A percentile compares a stretch with the other conserved stretches of the same genome.
Evolutionary conservation across 331 rosid species (phyloP).

Genomic region (Malus hybrid): DNA sequence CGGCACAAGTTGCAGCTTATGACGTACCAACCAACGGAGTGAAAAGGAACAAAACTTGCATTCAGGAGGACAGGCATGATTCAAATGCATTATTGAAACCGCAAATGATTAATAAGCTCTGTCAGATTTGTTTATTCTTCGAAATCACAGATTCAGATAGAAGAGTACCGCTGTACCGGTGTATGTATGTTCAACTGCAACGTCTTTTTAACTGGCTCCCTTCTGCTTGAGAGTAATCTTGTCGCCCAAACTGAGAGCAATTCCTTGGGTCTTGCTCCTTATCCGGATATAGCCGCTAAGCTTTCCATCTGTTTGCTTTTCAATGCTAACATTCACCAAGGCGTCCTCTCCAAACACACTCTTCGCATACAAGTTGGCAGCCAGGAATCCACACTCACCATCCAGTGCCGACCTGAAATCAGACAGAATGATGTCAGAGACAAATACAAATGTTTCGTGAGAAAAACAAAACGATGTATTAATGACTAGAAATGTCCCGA

Average conservation of each 20-base stretch:
- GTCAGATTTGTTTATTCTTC: not conserved
- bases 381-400: conserved; percentile 11
- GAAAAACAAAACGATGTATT: not conserved
- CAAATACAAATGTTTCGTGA: not conserved
- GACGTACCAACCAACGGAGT: not conserved
- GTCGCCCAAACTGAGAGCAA: conserved; percentile 13
- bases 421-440: not conserved
- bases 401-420: conserved; percentile 8
- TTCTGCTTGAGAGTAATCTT: conserved; percentile 12
- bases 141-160: not conserved
- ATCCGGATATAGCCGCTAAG: conserved; percentile 10
- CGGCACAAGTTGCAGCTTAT: not conserved
- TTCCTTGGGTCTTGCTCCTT: conserved; percentile 13
- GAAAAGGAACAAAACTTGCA: not conserved
- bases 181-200: not conserved
- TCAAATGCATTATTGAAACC: not conserved
- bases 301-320: conserved; percentile 9
- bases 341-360: conserved; percentile 15
- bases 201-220: not conserved
- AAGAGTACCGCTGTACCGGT: not conserved
- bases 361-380: conserved; percentile 11
- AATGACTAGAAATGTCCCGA: not conserved
- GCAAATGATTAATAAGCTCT: not conserved
- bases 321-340: conserved; percentile 9
- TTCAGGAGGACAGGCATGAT: not conserved